phyloP scores from a whole-genome alignment of 805 yeast genomes.

The Soucietia sequanensis region DNA sequence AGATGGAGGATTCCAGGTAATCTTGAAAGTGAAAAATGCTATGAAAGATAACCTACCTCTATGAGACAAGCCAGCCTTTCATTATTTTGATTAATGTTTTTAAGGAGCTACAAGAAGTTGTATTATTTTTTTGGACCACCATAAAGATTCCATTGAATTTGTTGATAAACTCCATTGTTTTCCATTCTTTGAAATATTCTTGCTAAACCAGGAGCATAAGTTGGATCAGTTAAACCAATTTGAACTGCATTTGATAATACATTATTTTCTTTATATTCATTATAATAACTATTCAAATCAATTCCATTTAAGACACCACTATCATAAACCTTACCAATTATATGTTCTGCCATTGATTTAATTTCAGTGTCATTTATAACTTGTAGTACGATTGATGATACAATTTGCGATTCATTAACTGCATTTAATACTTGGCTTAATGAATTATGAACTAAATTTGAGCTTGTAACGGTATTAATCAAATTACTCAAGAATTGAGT shows the following conservation, averaged over 20 bases:
- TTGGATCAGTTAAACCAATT: constrained; percentile 24
- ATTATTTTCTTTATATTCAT: constrained; percentile 20
- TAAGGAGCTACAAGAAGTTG: neutral
- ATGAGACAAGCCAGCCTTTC: neutral
- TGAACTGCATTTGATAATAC: constrained; percentile 22
- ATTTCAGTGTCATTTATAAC: constrained; percentile 23
- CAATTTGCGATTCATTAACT: constrained; percentile 29
- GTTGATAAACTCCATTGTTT: constrained; percentile 26
- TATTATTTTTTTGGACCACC: constrained; percentile 16
- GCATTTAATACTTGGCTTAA: constrained; percentile 25
- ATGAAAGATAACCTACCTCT: neutral
- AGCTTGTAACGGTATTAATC: constrained; percentile 20
- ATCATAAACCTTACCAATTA: constrained; percentile 22
- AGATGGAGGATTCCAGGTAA: neutral
- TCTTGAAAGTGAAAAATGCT: neutral
- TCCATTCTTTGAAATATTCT: constrained; percentile 29
- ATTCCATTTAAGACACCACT: constrained; percentile 32
- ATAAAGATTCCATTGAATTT: constrained; percentile 27
- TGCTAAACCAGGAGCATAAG: constrained; percentile 32
- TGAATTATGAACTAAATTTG: constrained; percentile 18
- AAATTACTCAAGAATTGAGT: constrained; percentile 29
- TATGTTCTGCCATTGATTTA: constrained; percentile 19
- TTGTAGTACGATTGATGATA: constrained; percentile 24
- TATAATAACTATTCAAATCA: constrained; percentile 22
- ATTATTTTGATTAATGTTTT: neutral